Conservation (phyloP, 2,329 filamentous ascomycete genomes). For the Aspergillus sp. region DNA sequence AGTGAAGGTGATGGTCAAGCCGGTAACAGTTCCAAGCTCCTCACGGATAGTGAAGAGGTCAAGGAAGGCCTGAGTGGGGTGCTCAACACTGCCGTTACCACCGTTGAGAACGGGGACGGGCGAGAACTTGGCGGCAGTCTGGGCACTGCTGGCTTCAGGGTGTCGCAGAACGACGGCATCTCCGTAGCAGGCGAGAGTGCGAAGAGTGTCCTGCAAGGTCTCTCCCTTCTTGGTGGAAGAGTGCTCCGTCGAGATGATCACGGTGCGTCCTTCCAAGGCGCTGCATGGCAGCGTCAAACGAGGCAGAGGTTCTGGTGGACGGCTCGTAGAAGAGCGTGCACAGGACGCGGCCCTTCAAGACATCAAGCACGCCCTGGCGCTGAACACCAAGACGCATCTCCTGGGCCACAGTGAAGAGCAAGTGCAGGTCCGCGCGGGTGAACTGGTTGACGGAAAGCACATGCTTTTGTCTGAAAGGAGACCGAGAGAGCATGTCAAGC, state of each 20-base stretch:
- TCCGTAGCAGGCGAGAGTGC: conserved; percentile 88
- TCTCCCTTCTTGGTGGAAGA: conserved; percentile 95
- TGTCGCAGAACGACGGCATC: conserved; percentile 96
- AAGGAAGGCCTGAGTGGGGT: conserved; percentile 95
- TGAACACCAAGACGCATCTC: conserved; percentile 97
- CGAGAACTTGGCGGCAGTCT: conserved; percentile 79
- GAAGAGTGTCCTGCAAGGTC: conserved; percentile 84
- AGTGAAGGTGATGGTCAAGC: conserved; percentile 90
- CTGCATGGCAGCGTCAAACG: conserved; percentile 98
- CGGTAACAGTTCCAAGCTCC: conserved; percentile 91
- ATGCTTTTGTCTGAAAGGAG: conserved; percentile 83
- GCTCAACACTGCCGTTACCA: conserved; percentile 91
- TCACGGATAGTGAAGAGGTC: conserved; percentile 98
- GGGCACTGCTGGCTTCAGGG: conserved; percentile 74
- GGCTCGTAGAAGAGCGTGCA: conserved; percentile 97
- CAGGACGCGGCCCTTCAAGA: conserved; percentile 80
- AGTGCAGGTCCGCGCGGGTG: conserved; percentile 77
- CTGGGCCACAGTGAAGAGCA: conserved; percentile 92
- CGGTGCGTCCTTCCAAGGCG: conserved; percentile 80
- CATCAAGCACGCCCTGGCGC: conserved; percentile 80
- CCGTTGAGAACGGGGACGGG: conserved; percentile 94
- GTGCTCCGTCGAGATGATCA: conserved; percentile 74
- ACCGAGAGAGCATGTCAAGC: conserved; percentile 68
- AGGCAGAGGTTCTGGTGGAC: conserved; percentile 89
- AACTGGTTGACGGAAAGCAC: conserved; percentile 92